These are phyloP conservation scores for Stropharia rugosoannulata DNA, from an alignment of 768 basidiomycete genomes.

Conservation along the genomic window DNA sequence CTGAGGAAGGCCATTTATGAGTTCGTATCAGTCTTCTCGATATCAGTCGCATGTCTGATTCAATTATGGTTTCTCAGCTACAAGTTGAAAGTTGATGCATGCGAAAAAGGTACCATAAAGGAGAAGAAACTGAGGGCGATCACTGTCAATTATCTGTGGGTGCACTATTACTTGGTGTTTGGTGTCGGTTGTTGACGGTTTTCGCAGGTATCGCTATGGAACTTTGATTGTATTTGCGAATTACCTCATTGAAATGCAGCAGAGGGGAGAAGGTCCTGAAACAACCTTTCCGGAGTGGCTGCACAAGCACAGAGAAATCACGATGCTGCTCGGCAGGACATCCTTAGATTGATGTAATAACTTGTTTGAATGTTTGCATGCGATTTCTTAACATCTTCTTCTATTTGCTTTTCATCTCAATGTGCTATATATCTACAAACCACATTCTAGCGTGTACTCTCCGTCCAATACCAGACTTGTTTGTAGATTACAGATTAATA, in stretches of 20 bases:
- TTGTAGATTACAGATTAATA: no score
- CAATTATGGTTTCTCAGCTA: conserved; percentile 50
- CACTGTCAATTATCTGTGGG: conserved; percentile 86
- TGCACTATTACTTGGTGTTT: background rate
- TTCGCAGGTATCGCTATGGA: conserved; percentile 77
- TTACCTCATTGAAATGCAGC: conserved; percentile 78
- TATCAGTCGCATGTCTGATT: background rate
- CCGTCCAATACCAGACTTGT: no score
- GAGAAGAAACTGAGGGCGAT: conserved; percentile 71
- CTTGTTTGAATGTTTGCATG: background rate
- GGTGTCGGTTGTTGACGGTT: conserved; percentile 6
- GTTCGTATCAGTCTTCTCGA: conserved; percentile 42
- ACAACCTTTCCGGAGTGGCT: conserved; percentile 83
- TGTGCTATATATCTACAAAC: no score
- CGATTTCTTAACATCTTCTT: no score
- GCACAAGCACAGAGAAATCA: conserved; percentile 80
- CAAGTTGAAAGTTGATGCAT: conserved; percentile 86
- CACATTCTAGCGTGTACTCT: no score
- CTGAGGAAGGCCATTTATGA: conserved; percentile 93
- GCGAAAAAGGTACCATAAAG: conserved; percentile 76
- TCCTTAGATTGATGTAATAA: conserved; percentile 55
- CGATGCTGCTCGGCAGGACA: conserved; percentile 62
- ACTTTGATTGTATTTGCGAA: conserved; percentile 93
- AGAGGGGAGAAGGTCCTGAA: conserved; percentile 26
- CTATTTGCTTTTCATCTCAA: background rate